Percentiles rank a stretch among this genome's conserved stretches.
phyloP scores from a whole-genome alignment of 2,329 filamentous ascomycete genomes.

The Didymella pinodella region DNA sequence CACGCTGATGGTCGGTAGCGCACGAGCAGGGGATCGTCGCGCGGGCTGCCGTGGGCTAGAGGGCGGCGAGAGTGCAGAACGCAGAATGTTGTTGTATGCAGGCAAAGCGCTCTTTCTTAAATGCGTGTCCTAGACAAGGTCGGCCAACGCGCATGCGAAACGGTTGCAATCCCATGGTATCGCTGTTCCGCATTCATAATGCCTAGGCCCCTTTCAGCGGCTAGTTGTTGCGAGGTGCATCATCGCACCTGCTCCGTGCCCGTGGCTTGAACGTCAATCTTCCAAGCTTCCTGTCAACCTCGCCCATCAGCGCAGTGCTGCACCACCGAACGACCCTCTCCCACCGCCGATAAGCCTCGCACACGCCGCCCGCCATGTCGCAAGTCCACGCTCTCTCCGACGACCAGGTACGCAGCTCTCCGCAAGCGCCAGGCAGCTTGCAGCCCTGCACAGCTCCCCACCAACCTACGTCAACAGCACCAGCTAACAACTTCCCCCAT shows the following conservation, averaged over 20 bases:
- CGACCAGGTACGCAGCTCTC: conserved; percentile 76
- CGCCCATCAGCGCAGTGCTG: conserved; percentile 21
- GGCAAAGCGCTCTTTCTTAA: conserved; percentile 1
- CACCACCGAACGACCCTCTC: conserved; percentile 23
- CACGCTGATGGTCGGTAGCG: conserved; percentile 36
- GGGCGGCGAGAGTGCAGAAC: neutral
- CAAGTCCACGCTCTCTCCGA: conserved; percentile 94
- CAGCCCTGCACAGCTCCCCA: conserved; percentile 25
- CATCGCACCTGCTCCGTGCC: conserved; percentile 33
- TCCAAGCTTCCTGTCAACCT: conserved; percentile 36
- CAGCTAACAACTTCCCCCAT: conserved; percentile 39
- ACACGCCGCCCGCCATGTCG: conserved; percentile 73
- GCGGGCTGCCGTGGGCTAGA: conserved; percentile 24
- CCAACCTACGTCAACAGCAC: conserved; percentile 40
- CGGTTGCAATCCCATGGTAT: conserved; percentile 14
- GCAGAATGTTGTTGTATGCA: neutral
- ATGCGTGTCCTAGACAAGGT: conserved; percentile 5
- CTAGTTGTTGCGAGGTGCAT: conserved; percentile 15
- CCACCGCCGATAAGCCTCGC: conserved; percentile 10
- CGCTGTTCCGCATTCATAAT: conserved; percentile 14
- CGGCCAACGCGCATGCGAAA: conserved; percentile 13
- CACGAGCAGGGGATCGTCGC: conserved; percentile 41
- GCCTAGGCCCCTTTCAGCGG: conserved; percentile 21
- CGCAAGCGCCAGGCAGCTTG: conserved; percentile 14
- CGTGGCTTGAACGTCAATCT: conserved; percentile 36